phyloP scores from a whole-genome alignment of 2,329 filamentous ascomycete genomes.

The Fusarium sp. region DNA sequence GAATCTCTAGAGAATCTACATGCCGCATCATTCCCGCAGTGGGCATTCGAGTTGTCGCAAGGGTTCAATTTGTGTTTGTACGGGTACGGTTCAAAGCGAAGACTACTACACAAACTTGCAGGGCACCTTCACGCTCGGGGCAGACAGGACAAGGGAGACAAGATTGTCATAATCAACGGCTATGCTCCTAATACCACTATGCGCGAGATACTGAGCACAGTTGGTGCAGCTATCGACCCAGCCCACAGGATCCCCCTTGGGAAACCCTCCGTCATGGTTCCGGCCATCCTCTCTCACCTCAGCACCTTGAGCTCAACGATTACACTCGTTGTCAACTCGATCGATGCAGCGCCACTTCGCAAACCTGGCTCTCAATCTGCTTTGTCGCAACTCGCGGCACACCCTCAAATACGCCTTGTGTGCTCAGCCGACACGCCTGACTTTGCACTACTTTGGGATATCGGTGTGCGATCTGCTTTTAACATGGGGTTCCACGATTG shows the following conservation, averaged over 20 bases:
- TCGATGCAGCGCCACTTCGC: constrained; percentile 84
- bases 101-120: constrained; percentile 80
- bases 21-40: constrained; percentile 86
- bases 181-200: constrained; percentile 76
- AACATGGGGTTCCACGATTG: constrained; percentile 94
- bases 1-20: constrained; percentile 81
- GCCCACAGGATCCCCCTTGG: constrained; percentile 65
- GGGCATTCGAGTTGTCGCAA: constrained; percentile 89
- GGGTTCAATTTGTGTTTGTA: constrained; percentile 92
- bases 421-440: constrained; percentile 90
- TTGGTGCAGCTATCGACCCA: constrained; percentile 73
- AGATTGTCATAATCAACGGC: constrained; percentile 87
- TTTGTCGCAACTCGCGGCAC: constrained; percentile 80
- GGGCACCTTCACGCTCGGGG: constrained; percentile 67
- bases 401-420: constrained; percentile 77
- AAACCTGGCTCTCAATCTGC: constrained; percentile 76
- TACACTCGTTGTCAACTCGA: constrained; percentile 84
- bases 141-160: constrained; percentile 51
- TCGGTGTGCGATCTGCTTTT: constrained; percentile 82
- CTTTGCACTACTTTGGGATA: constrained; percentile 91
- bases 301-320: constrained; percentile 60
- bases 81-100: constrained; percentile 90
- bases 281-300: constrained; percentile 73
- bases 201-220: constrained; percentile 76
- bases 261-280: constrained; percentile 76